These are phyloP conservation scores for Shiraia bambusicola DNA, from an alignment of 2,329 filamentous ascomycete genomes.

Conservation along the genomic window DNA sequence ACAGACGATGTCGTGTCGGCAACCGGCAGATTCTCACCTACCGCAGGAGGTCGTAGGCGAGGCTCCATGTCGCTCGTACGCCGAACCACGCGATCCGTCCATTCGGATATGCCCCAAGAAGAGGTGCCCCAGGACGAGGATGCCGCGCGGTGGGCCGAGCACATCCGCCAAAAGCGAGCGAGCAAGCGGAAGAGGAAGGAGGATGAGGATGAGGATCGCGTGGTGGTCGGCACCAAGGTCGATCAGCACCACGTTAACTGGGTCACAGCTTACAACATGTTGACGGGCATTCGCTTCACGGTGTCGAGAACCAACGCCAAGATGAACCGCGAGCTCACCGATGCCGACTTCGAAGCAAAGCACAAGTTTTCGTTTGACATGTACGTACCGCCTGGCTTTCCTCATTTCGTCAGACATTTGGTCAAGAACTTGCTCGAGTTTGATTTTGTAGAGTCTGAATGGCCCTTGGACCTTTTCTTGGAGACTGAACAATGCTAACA, in stretches of 20 bases:
- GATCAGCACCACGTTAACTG: conserved; percentile 97
- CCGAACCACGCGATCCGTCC: conserved; percentile 78
- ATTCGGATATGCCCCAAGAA: conserved; percentile 80
- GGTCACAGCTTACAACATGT: conserved; percentile 98
- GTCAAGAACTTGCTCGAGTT: conserved; percentile 16
- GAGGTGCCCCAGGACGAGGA: conserved; percentile 87
- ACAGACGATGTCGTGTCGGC: conserved; percentile 64
- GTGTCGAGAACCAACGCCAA: conserved; percentile 97
- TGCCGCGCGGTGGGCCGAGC: conserved; percentile 87
- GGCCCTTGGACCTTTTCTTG: conserved; percentile 3
- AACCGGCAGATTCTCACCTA: conserved; percentile 81
- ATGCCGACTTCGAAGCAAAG: conserved; percentile 88
- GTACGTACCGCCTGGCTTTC: conserved; percentile 55
- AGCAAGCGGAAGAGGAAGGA: conserved; percentile 82
- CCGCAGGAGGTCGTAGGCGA: conserved; percentile 64
- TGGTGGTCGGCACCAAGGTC: conserved; percentile 94
- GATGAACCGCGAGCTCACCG: conserved; percentile 83
- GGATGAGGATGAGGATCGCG: conserved; percentile 84
- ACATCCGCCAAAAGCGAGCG: conserved; percentile 85
- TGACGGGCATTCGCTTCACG: conserved; percentile 95
- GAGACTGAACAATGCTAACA: conserved; percentile 31
- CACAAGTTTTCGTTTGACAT: conserved; percentile 99
- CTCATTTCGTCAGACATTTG: conserved; percentile 14
- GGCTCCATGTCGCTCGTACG: conserved; percentile 82
- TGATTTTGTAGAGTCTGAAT: conserved; percentile 14